Percentiles rank a stretch among this genome's conserved stretches.
These are phyloP conservation scores for Populus deltoides DNA, from an alignment of 345 rosid species.

Conservation along the genomic window DNA sequence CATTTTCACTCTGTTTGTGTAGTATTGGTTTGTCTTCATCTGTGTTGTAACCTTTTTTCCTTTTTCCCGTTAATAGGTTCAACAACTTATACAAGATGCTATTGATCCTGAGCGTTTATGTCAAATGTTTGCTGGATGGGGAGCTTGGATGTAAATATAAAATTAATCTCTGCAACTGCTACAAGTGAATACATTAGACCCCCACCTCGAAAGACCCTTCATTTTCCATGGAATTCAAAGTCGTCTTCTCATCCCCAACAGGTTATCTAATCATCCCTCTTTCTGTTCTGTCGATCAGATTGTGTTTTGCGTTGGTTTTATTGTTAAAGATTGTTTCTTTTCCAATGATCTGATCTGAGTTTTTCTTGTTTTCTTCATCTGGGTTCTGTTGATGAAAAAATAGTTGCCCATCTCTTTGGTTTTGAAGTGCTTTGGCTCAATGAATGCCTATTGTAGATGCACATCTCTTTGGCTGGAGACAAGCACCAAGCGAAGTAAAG, in stretches of 20 bases:
- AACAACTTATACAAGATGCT: constrained; percentile 94
- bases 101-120: constrained; percentile 77
- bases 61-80: constrained; percentile 44
- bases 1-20: background rate
- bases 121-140: constrained; percentile 97
- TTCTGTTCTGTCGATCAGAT: background rate
- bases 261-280: constrained; percentile 33
- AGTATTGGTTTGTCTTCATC: background rate
- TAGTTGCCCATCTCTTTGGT: background rate
- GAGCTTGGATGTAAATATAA: constrained; percentile 63
- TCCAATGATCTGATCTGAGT: constrained; percentile 22
- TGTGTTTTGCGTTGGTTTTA: background rate
- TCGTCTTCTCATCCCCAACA: constrained; percentile 64
- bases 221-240: constrained; percentile 56
- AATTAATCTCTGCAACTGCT: constrained; percentile 32
- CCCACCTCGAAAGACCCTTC: constrained; percentile 64
- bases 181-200: constrained; percentile 66
- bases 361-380: constrained; percentile 4
- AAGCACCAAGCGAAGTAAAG: constrained; percentile 26
- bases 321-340: background rate
- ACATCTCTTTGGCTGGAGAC: constrained; percentile 78
- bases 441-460: constrained; percentile 38
- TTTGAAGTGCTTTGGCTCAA: background rate
- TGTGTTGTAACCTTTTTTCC: background rate
- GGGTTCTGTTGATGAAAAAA: background rate